phyloP scores from a whole-genome alignment of 805 yeast genomes.

The Candida chauliodis region DNA sequence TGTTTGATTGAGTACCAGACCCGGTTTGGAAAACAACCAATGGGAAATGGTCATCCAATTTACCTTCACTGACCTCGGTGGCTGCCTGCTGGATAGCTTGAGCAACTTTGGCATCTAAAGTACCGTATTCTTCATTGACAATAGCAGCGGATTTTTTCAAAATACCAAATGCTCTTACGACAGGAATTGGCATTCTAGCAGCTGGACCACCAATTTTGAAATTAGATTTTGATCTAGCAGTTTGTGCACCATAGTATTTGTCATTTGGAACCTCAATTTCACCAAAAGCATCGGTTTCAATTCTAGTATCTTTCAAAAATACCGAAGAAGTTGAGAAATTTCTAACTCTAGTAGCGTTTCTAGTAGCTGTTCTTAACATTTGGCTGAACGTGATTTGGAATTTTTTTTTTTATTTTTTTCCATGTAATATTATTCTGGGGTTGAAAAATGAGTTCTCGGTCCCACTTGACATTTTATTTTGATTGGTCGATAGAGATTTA shows the following conservation, averaged over 20 bases:
- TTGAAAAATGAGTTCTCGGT: background rate
- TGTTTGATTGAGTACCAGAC: slow-evolving; percentile 96
- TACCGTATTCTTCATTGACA: slow-evolving; percentile 79
- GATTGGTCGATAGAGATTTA: background rate
- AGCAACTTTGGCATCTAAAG: slow-evolving; percentile 77
- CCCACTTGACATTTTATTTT: background rate
- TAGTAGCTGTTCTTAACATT: slow-evolving; percentile 27
- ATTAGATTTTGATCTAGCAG: slow-evolving; percentile 88
- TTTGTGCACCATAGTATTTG: slow-evolving; percentile 98
- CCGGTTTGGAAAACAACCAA: slow-evolving; percentile 99
- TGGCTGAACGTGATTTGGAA: background rate
- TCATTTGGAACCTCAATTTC: slow-evolving; percentile 86
- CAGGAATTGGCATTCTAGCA: slow-evolving; percentile 88
- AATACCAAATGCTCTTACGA: slow-evolving; percentile 87
- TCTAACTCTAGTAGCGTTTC: slow-evolving; percentile 18
- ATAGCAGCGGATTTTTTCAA: slow-evolving; percentile 93
- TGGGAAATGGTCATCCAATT: slow-evolving; percentile 91
- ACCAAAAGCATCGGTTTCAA: slow-evolving; percentile 95
- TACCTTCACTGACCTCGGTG: slow-evolving; percentile 90
- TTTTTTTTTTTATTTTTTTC: background rate
- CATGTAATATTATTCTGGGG: background rate
- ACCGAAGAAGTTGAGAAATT: slow-evolving; percentile 25
- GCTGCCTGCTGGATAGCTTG: slow-evolving; percentile 90
- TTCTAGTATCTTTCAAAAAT: slow-evolving; percentile 44
- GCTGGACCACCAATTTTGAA: slow-evolving; percentile 93